Base-by-base conservation (phyloP, 495 filamentous ascomycete species). In the Penicillium atrosanguineum region DNA sequence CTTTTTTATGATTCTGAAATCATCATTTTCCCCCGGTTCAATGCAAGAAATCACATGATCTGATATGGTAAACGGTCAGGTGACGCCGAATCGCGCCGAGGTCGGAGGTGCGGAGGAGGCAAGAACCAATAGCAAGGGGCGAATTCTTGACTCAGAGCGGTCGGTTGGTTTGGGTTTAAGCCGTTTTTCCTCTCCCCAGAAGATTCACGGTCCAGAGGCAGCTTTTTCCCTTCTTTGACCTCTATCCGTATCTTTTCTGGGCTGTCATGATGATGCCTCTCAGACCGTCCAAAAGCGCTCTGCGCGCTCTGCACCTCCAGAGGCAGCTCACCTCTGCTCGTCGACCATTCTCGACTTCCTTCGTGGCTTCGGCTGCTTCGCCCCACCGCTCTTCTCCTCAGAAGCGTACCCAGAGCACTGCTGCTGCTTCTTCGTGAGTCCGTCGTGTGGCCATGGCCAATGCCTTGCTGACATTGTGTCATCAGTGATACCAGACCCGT, bases 401-500 rank as follows among this genome's bases (percentile, higher is more conserved):
- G 61, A 80, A 73, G 63, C 71, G 79, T 68, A 55, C 59, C 36
- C 76, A 80, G 65, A 79, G 77, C 55, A 82, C 79, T 25, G 78
- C 70, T 42, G 68, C 77, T 15, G 69, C 76, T 44, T 64, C 70
- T 16, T 59, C 76, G 78, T 81, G 51, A 69, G 78, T 74, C 7
- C 45, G 1, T n/a, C 25, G 2, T 15, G 26, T 14, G 26, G 41
- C 20, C 28, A 44, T 37, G 12, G 21, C 26, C 29, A 12, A 18
- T 16, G 39, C 40, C 18, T 28, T 29, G 11, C 48, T 43, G 39
- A 44, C 18, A n/a, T 34, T 23, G 25, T 43, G 15, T 41, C 28
- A 39, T 9, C 50, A 79, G 75, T 19, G 68, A 71, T 29, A 56
- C 71, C 34, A 73, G 83, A 60, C 79, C 83, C 42, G 76, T 73